phyloP scores from a whole-genome alignment of 306 rosid genomes.

The Inga laurina region DNA sequence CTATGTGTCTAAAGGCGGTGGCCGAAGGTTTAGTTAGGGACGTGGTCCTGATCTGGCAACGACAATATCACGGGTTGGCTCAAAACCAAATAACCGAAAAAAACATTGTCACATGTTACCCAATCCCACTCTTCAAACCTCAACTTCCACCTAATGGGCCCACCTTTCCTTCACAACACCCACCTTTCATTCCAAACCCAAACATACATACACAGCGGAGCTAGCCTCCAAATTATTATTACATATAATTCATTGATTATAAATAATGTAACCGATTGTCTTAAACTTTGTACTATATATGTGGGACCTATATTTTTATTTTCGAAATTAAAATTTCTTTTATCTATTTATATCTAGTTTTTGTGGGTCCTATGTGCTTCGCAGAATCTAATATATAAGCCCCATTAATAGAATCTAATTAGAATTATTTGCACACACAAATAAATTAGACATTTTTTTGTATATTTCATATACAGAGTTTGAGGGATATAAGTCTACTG shows the following conservation, averaged over 20 bases:
- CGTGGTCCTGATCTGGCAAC: constrained; percentile 8
- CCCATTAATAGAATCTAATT: neutral
- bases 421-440: neutral
- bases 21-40: constrained; percentile 3
- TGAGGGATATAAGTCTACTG: neutral
- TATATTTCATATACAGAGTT: neutral
- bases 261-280: neutral
- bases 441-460: neutral
- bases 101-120: constrained; percentile 7
- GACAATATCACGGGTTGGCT: constrained; percentile 17
- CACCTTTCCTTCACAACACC: neutral
- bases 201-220: neutral
- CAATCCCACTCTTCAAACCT: neutral
- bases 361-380: neutral
- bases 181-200: neutral
- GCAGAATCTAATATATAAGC: neutral
- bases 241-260: neutral
- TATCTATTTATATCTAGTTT: neutral
- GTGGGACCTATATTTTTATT: neutral
- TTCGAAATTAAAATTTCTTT: neutral
- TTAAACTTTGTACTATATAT: neutral
- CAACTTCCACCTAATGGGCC: neutral
- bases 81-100: neutral
- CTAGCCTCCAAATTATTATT: neutral
- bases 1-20: neutral